phyloP scores from a whole-genome alignment of 176 grass and related monocot species.

The Rhynchospora tenuis region DNA sequence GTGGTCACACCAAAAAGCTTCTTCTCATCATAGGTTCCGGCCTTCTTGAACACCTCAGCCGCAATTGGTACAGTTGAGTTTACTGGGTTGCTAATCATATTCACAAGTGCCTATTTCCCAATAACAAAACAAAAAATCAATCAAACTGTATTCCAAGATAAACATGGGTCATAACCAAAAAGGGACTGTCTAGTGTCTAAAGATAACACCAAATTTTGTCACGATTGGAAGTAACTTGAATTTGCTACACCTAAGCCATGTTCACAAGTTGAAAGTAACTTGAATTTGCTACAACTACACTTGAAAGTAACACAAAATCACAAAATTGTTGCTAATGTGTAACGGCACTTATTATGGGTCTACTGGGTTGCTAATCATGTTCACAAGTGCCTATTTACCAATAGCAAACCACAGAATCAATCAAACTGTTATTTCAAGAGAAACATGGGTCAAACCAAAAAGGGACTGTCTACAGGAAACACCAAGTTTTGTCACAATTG shows the following conservation, averaged over 20 bases:
- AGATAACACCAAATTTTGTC: not conserved
- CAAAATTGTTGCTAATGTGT: not conserved
- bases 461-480: too few species aligned
- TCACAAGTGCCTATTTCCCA: constrained; percentile 59
- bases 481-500: not conserved
- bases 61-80: constrained; percentile 85
- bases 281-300: too few species aligned
- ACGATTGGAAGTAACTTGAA: not conserved
- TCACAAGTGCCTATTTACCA: constrained; percentile 58
- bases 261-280: too few species aligned
- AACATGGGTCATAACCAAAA: not conserved
- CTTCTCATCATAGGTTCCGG: constrained; percentile 73
- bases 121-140: not conserved
- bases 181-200: too few species aligned
- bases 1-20: constrained; percentile 91
- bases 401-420: not conserved
- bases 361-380: constrained; percentile 95
- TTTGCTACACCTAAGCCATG: not conserved
- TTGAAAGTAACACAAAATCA: too few species aligned
- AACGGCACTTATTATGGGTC: too few species aligned
- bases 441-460: too few species aligned
- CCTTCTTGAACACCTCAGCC: constrained; percentile 93
- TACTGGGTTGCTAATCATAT: constrained; percentile 98
- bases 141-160: not conserved
- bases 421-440: not conserved